Conservation (phyloP, 805 yeast genomes). For the Yamadazyma nakazawae region DNA sequence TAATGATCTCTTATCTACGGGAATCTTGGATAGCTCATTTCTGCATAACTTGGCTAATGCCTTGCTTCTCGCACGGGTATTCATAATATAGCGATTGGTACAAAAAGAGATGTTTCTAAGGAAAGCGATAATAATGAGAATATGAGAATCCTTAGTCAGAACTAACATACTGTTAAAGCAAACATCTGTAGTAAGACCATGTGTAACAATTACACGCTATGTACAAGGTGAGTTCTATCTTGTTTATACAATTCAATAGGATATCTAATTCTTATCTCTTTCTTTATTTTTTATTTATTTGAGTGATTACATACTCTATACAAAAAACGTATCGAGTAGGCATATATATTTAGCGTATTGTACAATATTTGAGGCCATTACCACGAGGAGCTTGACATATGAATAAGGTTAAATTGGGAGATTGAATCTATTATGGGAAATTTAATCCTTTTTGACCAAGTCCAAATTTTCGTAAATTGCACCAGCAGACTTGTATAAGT, state of each 20-base stretch:
- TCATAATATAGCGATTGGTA: not conserved
- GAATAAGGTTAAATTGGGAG: not conserved
- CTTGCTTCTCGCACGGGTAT: conserved; percentile 2
- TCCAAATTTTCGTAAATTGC: conserved; percentile 42
- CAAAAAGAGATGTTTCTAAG: not conserved
- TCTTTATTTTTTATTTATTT: not conserved
- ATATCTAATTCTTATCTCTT: too few relatives aligned
- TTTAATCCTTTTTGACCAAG: conserved; percentile 25
- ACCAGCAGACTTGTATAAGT: conserved; percentile 41
- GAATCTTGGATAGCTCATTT: not conserved
- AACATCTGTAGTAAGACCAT: too few relatives aligned
- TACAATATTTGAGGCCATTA: not conserved
- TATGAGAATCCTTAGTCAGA: not conserved
- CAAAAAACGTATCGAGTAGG: not conserved
- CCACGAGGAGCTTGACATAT: not conserved
- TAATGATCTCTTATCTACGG: not conserved
- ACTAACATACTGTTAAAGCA: too few relatives aligned
- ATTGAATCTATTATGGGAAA: not conserved
- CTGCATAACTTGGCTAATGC: not conserved
- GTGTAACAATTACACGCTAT: too few relatives aligned
- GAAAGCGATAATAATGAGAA: not conserved
- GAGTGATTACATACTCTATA: conserved; percentile 3
- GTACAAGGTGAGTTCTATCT: not conserved
- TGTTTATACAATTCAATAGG: not conserved
- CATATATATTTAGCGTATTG: conserved; percentile 1